Evolutionary conservation across 129 eudicot species (phyloP).

Genomic region (Flaveria sonorensis): DNA sequence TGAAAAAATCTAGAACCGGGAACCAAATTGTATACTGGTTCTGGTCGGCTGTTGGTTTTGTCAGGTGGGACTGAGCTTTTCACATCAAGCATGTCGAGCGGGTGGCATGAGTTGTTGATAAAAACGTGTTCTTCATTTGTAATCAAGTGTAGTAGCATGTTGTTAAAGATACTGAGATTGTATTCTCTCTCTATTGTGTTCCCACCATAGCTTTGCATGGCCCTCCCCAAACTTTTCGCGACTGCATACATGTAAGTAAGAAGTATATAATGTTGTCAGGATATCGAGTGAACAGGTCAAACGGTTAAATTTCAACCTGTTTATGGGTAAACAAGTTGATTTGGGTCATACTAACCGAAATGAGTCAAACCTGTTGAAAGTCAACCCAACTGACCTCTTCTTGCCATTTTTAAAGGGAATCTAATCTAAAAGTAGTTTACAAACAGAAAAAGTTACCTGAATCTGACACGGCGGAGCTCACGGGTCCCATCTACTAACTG

Average conservation of each 20-base stretch:
- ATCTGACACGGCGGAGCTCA: slow-evolving; percentile 66
- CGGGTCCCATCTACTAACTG: slow-evolving; percentile 48
- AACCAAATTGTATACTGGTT: background rate
- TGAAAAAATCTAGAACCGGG: background rate
- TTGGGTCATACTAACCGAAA: background rate
- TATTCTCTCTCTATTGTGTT: slow-evolving; percentile 49
- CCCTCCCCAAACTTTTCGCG: slow-evolving; percentile 53
- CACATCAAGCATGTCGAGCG: background rate
- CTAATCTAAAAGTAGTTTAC: background rate
- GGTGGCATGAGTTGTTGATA: slow-evolving; percentile 14
- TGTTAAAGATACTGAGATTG: slow-evolving; percentile 45
- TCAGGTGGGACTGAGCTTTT: background rate
- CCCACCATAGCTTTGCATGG: slow-evolving; percentile 60
- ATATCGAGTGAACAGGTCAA: background rate
- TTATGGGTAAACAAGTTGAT: background rate
- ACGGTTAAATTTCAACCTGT: background rate
- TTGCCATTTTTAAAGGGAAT: no score
- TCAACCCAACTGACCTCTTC: background rate
- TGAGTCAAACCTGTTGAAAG: background rate
- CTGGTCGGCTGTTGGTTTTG: background rate
- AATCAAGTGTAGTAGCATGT: slow-evolving; percentile 20
- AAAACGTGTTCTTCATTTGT: slow-evolving; percentile 8
- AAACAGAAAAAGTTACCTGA: slow-evolving; percentile 41
- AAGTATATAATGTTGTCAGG: background rate
- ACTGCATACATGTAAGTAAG: slow-evolving; percentile 33